Conservation (phyloP, 129 eudicot genomes). For the Deinandra increscens region DNA sequence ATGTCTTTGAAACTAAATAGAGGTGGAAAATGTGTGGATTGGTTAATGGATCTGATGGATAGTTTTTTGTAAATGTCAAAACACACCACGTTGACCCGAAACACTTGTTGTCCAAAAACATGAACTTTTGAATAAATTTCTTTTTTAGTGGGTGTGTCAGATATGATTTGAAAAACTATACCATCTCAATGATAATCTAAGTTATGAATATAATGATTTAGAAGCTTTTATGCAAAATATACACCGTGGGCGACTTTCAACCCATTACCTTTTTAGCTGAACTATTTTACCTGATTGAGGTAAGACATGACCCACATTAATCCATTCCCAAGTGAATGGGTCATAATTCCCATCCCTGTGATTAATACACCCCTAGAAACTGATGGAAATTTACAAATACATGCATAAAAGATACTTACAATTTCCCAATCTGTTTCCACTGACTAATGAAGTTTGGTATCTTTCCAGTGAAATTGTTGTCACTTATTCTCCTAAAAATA, state of each 20-base stretch:
- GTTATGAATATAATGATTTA: background rate
- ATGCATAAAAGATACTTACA: slow-evolving; percentile 48
- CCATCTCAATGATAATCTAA: background rate
- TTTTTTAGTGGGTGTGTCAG: background rate
- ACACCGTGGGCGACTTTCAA: background rate
- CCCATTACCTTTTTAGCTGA: background rate
- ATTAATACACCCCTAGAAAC: background rate
- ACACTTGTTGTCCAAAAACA: background rate
- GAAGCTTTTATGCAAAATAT: background rate
- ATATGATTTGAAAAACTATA: background rate
- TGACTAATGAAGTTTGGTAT: slow-evolving; percentile 64
- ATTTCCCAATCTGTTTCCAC: slow-evolving; percentile 65
- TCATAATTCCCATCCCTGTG: background rate
- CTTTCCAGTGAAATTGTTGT: slow-evolving; percentile 70
- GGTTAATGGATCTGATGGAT: background rate
- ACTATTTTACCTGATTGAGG: background rate
- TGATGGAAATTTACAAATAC: background rate
- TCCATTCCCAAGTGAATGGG: background rate
- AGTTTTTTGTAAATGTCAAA: background rate
- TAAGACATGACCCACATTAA: background rate
- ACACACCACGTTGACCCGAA: background rate
- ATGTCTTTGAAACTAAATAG: slow-evolving; percentile 8
- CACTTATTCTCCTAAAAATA: slow-evolving; percentile 64
- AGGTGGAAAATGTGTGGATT: background rate
- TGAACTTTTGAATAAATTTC: background rate